Evolutionary conservation across 768 basidiomycete species (phyloP), one percentile per base, ranked within the genome.

Genomic region (Gymnopilus dilepis): DNA sequence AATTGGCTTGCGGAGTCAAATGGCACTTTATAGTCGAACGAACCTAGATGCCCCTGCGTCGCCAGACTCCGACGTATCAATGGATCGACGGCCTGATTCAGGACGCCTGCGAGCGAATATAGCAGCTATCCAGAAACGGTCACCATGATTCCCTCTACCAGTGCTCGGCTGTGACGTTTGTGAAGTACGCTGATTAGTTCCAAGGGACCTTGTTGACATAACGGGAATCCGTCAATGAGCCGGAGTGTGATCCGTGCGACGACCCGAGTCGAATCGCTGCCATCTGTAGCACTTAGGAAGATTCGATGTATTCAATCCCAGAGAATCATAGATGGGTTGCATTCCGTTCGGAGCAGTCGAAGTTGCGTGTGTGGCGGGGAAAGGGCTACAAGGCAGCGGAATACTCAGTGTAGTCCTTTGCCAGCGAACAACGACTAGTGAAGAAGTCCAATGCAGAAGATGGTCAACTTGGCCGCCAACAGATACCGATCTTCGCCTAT

Each of bases 401-500:
- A 28, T 30, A 50, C 7, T 47, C 9, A 13, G 43, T 12, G 43
- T 47, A 47, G 30, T 28, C 26, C 26, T 2, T 13, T 15, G 21
- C 47, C 13, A 30, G n/a, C 26, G 19, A 37, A 7, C 30, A 50
- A 17, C 7, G 26, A 28, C 22, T 50, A 28, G 28, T 28, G 26
- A 31, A 26, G 11, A 13, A 47, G 24, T 30, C 4, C 47, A 31
- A n/a, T 7, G n/a, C 17, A 17, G 26, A 50, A 30, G 17, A 31
- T 19, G 9, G 47, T 50, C 17, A n/a, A 50, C 26, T 19, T 50
- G 12, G 8, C 47, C 15, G 47, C 13, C 22, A 30, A 30, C 47
- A 50, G 47, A 50, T 50, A 50, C 47, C 47, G 47, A 50, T 50
- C 47, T 28, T 50, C 47, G 47, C 47, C 43, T 47, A 47, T 47